phyloP scores from a whole-genome alignment of 129 eudicot genomes.

The Heracleum sosnowskyi region DNA sequence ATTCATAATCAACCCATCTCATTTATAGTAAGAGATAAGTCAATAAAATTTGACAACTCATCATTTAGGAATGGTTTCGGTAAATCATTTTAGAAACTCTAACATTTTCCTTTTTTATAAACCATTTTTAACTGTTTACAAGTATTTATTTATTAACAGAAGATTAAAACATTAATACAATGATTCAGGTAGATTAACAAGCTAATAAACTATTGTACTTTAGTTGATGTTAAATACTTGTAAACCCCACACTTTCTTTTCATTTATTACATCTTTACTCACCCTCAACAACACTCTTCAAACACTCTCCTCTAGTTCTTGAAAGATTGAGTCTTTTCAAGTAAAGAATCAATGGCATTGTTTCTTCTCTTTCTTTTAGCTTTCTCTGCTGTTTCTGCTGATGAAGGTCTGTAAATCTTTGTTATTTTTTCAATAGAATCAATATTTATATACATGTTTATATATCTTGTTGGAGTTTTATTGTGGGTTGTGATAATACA shows the following conservation, averaged over 20 bases:
- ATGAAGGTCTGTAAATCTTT: conserved; percentile 31
- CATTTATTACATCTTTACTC: neutral
- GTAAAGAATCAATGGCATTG: conserved; percentile 17
- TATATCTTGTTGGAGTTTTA: neutral
- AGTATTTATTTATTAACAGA: conserved; percentile 4
- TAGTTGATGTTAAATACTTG: neutral
- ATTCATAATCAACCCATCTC: no score
- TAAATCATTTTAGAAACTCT: no score
- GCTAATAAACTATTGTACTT: neutral
- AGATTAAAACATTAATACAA: neutral
- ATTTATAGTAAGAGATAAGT: no score
- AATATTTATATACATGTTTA: neutral
- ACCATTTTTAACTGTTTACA: no score
- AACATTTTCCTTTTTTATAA: no score
- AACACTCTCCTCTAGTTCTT: conserved; percentile 4
- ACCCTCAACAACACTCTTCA: neutral
- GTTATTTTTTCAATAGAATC: no score
- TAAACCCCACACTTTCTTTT: neutral
- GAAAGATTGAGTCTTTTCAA: conserved; percentile 3
- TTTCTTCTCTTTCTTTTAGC: conserved; percentile 26
- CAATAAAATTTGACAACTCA: no score
- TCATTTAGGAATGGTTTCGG: no score
- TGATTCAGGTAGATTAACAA: neutral
- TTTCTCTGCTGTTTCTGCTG: conserved; percentile 33
- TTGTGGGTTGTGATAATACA: neutral